A percentile compares a stretch with the other conserved stretches of the same genome.
phyloP scores from a whole-genome alignment of 768 basidiomycete species.

The Rossbeevera mucosa region DNA sequence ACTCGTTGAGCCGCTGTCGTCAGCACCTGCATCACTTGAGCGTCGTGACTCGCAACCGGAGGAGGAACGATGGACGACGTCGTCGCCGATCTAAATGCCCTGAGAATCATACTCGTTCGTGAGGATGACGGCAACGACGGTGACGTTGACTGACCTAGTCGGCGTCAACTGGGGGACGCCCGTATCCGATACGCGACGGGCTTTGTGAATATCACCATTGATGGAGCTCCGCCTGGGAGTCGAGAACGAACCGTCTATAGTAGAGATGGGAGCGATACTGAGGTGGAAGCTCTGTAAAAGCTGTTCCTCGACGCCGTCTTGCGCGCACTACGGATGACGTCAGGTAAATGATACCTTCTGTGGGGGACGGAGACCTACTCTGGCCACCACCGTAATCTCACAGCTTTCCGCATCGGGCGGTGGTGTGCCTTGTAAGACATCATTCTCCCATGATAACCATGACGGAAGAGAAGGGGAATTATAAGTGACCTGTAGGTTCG shows the following conservation, averaged over 20 bases:
- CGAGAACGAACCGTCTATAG: conserved; percentile 42
- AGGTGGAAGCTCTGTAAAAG: conserved; percentile 65
- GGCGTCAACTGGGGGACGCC: conserved; percentile 31
- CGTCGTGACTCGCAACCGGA: conserved; percentile 47
- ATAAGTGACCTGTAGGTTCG: conserved; percentile 74
- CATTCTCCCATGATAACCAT: conserved; percentile 88
- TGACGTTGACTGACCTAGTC: conserved; percentile 23
- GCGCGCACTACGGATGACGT: conserved; percentile 38
- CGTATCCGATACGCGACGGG: conserved; percentile 41
- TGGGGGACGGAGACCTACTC: conserved; percentile 42
- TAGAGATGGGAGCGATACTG: conserved; percentile 63
- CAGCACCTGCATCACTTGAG: conserved; percentile 72
- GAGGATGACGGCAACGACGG: neutral
- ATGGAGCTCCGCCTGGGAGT: conserved; percentile 46
- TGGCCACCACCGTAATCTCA: conserved; percentile 70
- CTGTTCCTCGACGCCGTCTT: conserved; percentile 71
- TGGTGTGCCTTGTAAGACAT: conserved; percentile 77
- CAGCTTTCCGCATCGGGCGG: conserved; percentile 70
- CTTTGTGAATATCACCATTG: conserved; percentile 38
- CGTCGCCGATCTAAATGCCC: conserved; percentile 31
- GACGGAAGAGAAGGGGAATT: conserved; percentile 75
- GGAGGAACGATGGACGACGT: conserved; percentile 26
- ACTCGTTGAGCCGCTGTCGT: conserved; percentile 75
- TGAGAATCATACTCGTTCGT: conserved; percentile 5
- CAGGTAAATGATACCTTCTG: conserved; percentile 4